phyloP scores from a whole-genome alignment of 495 filamentous ascomycete genomes.

The Xylaria intraflava region DNA sequence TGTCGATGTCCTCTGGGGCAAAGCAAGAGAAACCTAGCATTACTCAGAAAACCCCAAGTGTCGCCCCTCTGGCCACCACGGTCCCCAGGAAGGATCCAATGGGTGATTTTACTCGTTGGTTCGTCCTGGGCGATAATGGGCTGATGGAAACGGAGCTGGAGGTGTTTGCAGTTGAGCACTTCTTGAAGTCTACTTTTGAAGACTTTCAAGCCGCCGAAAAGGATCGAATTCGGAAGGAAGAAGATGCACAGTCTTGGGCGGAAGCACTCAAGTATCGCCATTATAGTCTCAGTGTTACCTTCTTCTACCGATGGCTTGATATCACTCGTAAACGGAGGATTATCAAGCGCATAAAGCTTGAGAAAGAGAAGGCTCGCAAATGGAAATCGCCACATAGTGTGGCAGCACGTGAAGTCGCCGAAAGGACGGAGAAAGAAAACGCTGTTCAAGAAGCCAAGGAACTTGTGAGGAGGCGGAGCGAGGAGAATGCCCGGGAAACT shows the following conservation, averaged over 20 bases:
- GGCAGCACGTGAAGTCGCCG: constrained; percentile 22
- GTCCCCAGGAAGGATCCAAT: constrained; percentile 24
- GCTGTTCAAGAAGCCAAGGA: constrained; percentile 18
- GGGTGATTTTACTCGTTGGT: constrained; percentile 40
- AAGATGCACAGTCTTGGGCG: constrained; percentile 33
- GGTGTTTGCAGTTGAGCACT: constrained; percentile 27
- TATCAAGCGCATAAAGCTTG: constrained; percentile 24
- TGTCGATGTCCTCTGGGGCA: neutral
- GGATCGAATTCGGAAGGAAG: constrained; percentile 31
- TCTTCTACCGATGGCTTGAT: constrained; percentile 43
- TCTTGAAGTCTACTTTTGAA: constrained; percentile 27
- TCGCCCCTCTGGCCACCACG: neutral
- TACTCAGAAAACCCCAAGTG: neutral
- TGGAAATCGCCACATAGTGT: constrained; percentile 20
- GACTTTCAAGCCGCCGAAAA: constrained; percentile 31
- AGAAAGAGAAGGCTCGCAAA: constrained; percentile 30
- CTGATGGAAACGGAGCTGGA: constrained; percentile 33
- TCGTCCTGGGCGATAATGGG: constrained; percentile 38
- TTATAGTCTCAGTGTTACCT: constrained; percentile 40
- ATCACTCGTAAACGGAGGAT: constrained; percentile 32
- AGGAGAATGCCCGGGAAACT: constrained; percentile 6
- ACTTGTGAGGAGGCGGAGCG: constrained; percentile 14
- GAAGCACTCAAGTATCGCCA: constrained; percentile 33
- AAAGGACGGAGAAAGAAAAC: constrained; percentile 17
- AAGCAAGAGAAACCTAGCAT: neutral